These are phyloP conservation scores for Hamigera avellanea DNA, from an alignment of 495 filamentous ascomycete genomes.

Conservation along the genomic window DNA sequence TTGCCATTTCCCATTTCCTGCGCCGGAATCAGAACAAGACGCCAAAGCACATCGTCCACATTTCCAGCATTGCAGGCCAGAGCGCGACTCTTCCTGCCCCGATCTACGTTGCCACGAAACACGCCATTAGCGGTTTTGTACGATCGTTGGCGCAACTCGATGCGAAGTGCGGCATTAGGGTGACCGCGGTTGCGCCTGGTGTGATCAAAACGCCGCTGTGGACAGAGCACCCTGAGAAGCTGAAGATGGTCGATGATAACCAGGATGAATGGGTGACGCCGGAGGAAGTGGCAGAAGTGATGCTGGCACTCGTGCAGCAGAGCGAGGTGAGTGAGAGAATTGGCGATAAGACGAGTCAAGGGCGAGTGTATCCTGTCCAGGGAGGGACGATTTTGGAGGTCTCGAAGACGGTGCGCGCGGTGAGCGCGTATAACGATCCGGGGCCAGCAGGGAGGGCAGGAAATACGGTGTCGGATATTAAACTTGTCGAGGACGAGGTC, in stretches of 20 bases:
- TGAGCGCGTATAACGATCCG: slow-evolving; percentile 43
- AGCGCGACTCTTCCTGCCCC: slow-evolving; percentile 33
- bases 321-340: slow-evolving; percentile 31
- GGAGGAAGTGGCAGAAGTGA: slow-evolving; percentile 53
- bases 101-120: slow-evolving; percentile 52
- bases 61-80: slow-evolving; percentile 55
- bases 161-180: slow-evolving; percentile 40
- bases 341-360: slow-evolving; percentile 23
- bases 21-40: slow-evolving; percentile 18
- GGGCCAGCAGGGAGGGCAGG: slow-evolving; percentile 39
- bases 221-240: slow-evolving; percentile 57
- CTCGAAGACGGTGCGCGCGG: slow-evolving; percentile 40
- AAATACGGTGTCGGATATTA: slow-evolving; percentile 33
- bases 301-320: slow-evolving; percentile 48
- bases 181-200: slow-evolving; percentile 56
- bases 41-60: slow-evolving; percentile 44
- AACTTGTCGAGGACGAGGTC: slow-evolving; percentile 29
- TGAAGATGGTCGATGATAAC: slow-evolving; percentile 38
- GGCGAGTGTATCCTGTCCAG: slow-evolving; percentile 18
- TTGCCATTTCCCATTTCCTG: slow-evolving; percentile 49
- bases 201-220: slow-evolving; percentile 58
- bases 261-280: slow-evolving; percentile 49
- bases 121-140: slow-evolving; percentile 50
- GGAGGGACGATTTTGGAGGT: slow-evolving; percentile 51
- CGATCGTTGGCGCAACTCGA: slow-evolving; percentile 41